Percentiles rank a stretch among this genome's conserved stretches.
Conservation (phyloP, 495 filamentous ascomycete genomes). For the Pseudevernia furfuracea region DNA sequence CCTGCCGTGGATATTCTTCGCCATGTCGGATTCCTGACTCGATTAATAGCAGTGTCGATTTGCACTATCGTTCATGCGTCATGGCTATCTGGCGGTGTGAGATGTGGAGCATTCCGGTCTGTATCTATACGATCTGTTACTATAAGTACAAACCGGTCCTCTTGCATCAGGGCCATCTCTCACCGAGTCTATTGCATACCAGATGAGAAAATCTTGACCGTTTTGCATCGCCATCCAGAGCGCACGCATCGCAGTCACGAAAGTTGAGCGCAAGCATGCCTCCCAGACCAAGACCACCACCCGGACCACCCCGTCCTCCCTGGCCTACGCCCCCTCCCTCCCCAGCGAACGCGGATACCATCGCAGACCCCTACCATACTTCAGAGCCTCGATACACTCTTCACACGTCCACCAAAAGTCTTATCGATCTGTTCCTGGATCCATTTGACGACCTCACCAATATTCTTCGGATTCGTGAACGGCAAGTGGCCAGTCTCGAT, state of each 20-base stretch:
- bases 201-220: neutral
- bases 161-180: neutral
- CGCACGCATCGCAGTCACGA: neutral
- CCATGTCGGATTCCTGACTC: neutral
- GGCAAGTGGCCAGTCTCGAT: neutral
- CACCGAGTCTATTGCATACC: neutral
- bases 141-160: neutral
- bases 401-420: neutral
- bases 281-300: conserved; percentile 10
- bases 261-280: neutral
- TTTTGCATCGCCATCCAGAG: neutral
- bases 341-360: neutral
- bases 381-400: neutral
- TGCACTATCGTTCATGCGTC: neutral
- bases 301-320: conserved; percentile 7
- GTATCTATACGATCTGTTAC: neutral
- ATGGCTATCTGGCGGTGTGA: neutral
- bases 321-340: conserved; percentile 16
- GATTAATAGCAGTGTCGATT: neutral
- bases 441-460: neutral
- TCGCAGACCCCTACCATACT: neutral
- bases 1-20: neutral
- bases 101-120: conserved; percentile 1
- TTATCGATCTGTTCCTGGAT: neutral
- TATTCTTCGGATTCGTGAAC: neutral